Percentiles rank a stretch among this genome's conserved stretches.
Conservation (phyloP, 768 basidiomycete species). For the Lanmaoa pseudosensibilis region DNA sequence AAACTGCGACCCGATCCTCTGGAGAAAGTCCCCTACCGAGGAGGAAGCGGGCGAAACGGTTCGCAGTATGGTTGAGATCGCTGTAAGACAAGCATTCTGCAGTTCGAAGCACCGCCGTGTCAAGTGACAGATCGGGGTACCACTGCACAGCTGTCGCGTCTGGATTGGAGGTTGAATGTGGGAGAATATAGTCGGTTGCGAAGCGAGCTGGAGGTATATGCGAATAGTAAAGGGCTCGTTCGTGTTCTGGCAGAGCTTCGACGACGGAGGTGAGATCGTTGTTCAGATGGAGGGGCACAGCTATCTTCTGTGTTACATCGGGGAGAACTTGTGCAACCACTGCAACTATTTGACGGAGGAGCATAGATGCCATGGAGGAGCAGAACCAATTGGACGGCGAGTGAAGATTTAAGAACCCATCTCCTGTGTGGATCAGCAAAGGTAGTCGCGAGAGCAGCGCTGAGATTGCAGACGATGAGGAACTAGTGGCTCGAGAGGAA, state of each 20-base stretch:
- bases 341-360: conserved; percentile 23
- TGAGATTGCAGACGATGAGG: background rate
- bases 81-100: conserved; percentile 29
- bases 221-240: conserved; percentile 8
- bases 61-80: conserved; percentile 38
- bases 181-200: conserved; percentile 27
- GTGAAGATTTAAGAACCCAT: conserved; percentile 15
- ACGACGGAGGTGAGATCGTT: conserved; percentile 16
- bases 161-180: conserved; percentile 15
- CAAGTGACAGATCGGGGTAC: conserved; percentile 19
- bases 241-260: conserved; percentile 14
- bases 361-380: conserved; percentile 8
- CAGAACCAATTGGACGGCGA: conserved; percentile 14
- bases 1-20: conserved; percentile 47
- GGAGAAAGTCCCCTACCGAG: conserved; percentile 33
- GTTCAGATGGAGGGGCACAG: conserved; percentile 6
- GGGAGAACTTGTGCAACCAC: background rate
- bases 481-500: conserved; percentile 1
- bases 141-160: conserved; percentile 22
- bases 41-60: conserved; percentile 46
- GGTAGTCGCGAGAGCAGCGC: conserved; percentile 1
- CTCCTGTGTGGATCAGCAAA: conserved; percentile 7
- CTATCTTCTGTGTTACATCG: conserved; percentile 10
- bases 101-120: background rate
- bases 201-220: conserved; percentile 22